A percentile compares a stretch with the other conserved stretches of the same genome.
phyloP scores from a whole-genome alignment of 768 basidiomycete species.

The Boletus rufocinnamomeus region DNA sequence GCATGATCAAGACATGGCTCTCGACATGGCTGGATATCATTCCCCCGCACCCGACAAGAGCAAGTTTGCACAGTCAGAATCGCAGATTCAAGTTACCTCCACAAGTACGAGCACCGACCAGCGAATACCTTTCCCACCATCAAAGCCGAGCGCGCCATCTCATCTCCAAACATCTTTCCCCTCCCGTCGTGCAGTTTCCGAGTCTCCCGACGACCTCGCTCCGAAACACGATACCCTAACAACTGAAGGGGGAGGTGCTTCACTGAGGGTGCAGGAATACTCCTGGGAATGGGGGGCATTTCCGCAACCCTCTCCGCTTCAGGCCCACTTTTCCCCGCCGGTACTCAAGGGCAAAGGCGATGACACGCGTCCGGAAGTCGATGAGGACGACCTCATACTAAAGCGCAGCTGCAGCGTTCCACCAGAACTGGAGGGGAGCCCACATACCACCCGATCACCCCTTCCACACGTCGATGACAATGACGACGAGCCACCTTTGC shows the following conservation, averaged over 20 bases:
- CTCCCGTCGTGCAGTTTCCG: conserved; percentile 57
- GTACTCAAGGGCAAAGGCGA: conserved; percentile 20
- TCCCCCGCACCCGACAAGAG: conserved; percentile 18
- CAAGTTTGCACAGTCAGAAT: conserved; percentile 2
- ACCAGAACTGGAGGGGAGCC: conserved; percentile 50
- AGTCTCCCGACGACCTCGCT: conserved; percentile 55
- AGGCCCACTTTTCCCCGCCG: conserved; percentile 44
- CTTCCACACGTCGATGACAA: conserved; percentile 25
- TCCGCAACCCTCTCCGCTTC: conserved; percentile 75
- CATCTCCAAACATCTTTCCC: conserved; percentile 36
- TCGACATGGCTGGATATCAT: conserved; percentile 86
- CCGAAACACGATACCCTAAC: conserved; percentile 11
- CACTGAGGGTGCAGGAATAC: conserved; percentile 59
- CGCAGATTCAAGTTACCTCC: conserved; percentile 15
- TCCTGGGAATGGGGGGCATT: conserved; percentile 96
- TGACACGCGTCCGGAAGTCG: conserved; percentile 7
- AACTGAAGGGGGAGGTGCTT: conserved; percentile 5
- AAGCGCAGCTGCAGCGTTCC: conserved; percentile 61
- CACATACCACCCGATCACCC: conserved; percentile 27
- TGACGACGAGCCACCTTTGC: conserved; percentile 24
- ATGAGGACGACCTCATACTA: conserved; percentile 29
- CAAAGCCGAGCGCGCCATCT: conserved; percentile 20
- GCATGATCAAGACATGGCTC: conserved; percentile 58
- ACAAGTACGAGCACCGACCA: conserved; percentile 2
- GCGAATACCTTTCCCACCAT: conserved; percentile 25